phyloP scores from a whole-genome alignment of 345 rosid species.

The Aethionema arabicum region DNA sequence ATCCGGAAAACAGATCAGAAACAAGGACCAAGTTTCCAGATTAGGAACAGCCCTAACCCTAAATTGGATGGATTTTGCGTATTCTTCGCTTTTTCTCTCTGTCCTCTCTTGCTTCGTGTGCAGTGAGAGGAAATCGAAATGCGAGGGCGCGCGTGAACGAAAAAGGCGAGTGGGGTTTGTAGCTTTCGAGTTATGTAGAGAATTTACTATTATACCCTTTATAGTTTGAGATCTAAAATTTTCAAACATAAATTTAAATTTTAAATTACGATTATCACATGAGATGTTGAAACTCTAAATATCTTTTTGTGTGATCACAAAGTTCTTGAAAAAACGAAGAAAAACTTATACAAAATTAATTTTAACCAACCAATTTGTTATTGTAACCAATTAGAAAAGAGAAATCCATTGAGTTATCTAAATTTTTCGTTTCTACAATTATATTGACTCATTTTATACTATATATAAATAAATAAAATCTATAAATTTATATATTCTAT shows the following conservation, averaged over 20 bases:
- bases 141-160: slow-evolving; percentile 38
- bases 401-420: no score
- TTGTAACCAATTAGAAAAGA: no score
- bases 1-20: slow-evolving; percentile 28
- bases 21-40: slow-evolving; percentile 38
- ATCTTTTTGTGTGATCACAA: no score
- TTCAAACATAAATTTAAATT: not conserved
- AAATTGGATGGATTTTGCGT: slow-evolving; percentile 38
- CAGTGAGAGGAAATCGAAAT: slow-evolving; percentile 31
- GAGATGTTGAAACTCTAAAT: no score
- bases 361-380: no score
- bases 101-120: slow-evolving; percentile 27
- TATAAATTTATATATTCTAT: no score
- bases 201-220: slow-evolving; percentile 19
- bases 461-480: no score
- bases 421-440: no score
- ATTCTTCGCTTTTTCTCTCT: slow-evolving; percentile 32
- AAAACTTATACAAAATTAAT: no score
- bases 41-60: slow-evolving; percentile 65
- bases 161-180: slow-evolving; percentile 34
- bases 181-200: slow-evolving; percentile 1
- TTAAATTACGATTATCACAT: no score
- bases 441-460: no score
- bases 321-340: no score
- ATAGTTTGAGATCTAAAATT: slow-evolving; percentile 4